Evolutionary conservation across 129 eudicot species (phyloP), one percentile per base, ranked within the genome.

Genomic region (Glebionis coronaria): DNA sequence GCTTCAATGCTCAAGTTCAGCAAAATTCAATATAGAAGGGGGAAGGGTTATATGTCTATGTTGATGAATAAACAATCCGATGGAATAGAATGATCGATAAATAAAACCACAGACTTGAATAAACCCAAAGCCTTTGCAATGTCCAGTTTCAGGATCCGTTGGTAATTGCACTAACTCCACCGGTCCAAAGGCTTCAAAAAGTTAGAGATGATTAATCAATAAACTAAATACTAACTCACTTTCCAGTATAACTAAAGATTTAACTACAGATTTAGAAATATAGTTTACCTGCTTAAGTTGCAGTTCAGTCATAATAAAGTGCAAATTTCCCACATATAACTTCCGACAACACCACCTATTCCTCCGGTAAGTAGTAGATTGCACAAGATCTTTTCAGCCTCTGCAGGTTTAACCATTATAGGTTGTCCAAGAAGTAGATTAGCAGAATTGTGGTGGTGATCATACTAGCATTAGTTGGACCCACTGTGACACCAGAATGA

Each of bases 101-200:
- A 25, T 2, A 0, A 19, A 14, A 79, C 66, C 49, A 83, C 96
- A 63, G 59, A 92, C 98, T 75, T 92, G 98, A 72, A 92, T 76
- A 83, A 92, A 92, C 69, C 95, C 98, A 71, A 85, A 92, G 54
- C 98, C 98, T 83, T 92, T 92, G 80, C 96, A 92, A 67, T 92
- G 91, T 44, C 98, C 96, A 2, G 98, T 81, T 79, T 92, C 98
- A 57, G 82, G 94, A 72, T 92, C 98, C 9, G 90, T 76, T 31
- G 98, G 98, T 14, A 92, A 76, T 79, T 92, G 95, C 62, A 92
- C 96, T 28, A 92, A 85, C 84, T 92, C 98, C 72, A 92, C 96
- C 3, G 95, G 98, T 11, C 98, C 96, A 88, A 92, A 92, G 8
- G 98, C 85, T 80, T 92, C 96, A 73, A 92, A 92, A 55, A 92